Percentiles rank a stretch among this genome's conserved stretches.
These are phyloP conservation scores for Coemansia sp. DNA, from an alignment of 192 early-diverging fungal species.

Conservation along the genomic window DNA sequence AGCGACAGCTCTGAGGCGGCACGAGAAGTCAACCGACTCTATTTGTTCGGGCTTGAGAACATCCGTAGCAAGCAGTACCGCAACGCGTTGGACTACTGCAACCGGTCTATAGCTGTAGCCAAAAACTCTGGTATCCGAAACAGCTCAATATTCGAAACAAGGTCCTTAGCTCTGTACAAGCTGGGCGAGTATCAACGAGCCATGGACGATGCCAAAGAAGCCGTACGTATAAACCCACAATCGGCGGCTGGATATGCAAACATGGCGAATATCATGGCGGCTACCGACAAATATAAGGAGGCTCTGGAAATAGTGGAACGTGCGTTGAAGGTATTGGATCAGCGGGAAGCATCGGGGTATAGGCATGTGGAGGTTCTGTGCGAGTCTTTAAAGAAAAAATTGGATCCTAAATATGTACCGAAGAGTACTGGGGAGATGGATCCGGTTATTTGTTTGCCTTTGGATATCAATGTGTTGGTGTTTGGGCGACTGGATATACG, in stretches of 20 bases:
- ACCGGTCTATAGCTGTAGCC: conserved; percentile 36
- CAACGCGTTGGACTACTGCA: conserved; percentile 32
- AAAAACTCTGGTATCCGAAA: conserved; percentile 18
- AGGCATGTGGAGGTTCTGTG: conserved; percentile 23
- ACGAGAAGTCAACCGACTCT: conserved; percentile 9
- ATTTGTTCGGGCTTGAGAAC: conserved; percentile 30
- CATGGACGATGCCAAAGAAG: conserved; percentile 34
- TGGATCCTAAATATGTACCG: conserved; percentile 27
- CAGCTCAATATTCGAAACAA: conserved; percentile 27
- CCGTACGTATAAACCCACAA: conserved; percentile 13
- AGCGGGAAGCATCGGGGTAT: not conserved
- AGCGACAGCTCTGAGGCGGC: not conserved
- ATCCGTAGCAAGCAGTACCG: conserved; percentile 26
- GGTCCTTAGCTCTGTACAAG: conserved; percentile 31
- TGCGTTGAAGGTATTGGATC: conserved; percentile 4
- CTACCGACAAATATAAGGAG: conserved; percentile 13
- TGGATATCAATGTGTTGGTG: conserved; percentile 19
- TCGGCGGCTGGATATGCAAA: conserved; percentile 18
- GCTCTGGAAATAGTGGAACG: conserved; percentile 22
- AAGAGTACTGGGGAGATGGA: conserved; percentile 11
- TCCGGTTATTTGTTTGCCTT: conserved; percentile 22
- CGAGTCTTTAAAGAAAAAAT: conserved; percentile 15
- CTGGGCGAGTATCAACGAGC: conserved; percentile 36
- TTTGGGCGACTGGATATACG: conserved; percentile 25
- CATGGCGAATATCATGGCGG: conserved; percentile 31